Evolutionary conservation across 257 asterid genomes (phyloP).

Genomic region (Petunia secreta): DNA sequence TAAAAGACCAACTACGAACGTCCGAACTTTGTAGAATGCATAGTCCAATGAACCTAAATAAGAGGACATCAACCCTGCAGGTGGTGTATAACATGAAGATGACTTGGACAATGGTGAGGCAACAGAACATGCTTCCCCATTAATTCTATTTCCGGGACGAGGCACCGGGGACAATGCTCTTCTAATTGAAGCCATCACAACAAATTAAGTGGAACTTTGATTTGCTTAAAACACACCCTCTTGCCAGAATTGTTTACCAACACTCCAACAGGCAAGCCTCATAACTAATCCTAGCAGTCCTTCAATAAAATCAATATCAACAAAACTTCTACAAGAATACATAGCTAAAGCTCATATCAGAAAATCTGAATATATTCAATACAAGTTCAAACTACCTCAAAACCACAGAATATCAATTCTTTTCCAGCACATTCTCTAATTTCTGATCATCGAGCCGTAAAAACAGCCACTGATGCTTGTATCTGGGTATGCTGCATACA

Average conservation of each 20-base stretch:
- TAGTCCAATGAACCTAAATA: slow-evolving; percentile 51
- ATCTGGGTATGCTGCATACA: too few relatives aligned
- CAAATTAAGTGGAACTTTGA: background rate
- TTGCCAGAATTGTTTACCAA: slow-evolving; percentile 19
- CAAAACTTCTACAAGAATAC: background rate
- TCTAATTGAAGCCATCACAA: slow-evolving; percentile 70
- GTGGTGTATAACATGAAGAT: slow-evolving; percentile 44
- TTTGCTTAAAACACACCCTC: background rate
- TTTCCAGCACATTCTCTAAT: too few relatives aligned
- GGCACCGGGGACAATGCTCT: slow-evolving; percentile 68
- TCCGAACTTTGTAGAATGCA: slow-evolving; percentile 49
- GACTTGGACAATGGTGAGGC: slow-evolving; percentile 67
- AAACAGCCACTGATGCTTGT: too few relatives aligned
- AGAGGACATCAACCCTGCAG: slow-evolving; percentile 39
- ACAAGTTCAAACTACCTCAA: slow-evolving; percentile 8
- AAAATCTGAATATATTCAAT: background rate
- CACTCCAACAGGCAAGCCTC: background rate
- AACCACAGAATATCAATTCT: background rate
- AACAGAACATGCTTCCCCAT: slow-evolving; percentile 61
- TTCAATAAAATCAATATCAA: background rate
- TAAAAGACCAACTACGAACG: slow-evolving; percentile 46
- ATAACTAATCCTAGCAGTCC: background rate
- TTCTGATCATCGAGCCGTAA: too few relatives aligned
- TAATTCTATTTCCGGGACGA: slow-evolving; percentile 46
- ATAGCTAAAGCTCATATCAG: slow-evolving; percentile 3